Evolutionary conservation across 495 filamentous ascomycete species (phyloP).

Genomic region (Rhizodiscina lignyota): DNA sequence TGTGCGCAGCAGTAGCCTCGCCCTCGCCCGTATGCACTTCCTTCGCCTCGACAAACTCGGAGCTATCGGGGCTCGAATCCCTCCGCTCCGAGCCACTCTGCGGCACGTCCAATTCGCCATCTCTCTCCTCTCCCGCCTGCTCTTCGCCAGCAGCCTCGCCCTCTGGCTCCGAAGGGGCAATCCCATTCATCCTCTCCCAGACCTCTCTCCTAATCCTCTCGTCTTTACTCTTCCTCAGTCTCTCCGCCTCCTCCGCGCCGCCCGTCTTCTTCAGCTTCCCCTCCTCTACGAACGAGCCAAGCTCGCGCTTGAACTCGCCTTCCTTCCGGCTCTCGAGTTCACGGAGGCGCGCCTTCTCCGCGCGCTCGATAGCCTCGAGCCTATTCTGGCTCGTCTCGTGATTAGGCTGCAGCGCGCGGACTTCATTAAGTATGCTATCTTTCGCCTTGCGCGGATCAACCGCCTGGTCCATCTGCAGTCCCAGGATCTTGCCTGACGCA

Average conservation of each 20-base stretch:
- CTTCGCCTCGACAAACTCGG: constrained; percentile 8
- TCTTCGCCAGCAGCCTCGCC: no score
- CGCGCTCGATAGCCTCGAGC: constrained; percentile 87
- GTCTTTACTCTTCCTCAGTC: constrained; percentile 69
- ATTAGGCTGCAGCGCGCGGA: constrained; percentile 85
- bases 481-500: constrained; percentile 27
- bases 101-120: background rate
- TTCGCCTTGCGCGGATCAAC: constrained; percentile 69
- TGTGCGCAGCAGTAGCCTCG: no score
- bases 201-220: constrained; percentile 74
- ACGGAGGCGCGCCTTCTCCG: constrained; percentile 73
- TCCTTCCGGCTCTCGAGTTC: constrained; percentile 65
- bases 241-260: constrained; percentile 84
- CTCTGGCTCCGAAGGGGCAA: no score
- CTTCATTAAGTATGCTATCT: constrained; percentile 81
- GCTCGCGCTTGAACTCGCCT: constrained; percentile 76
- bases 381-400: constrained; percentile 68
- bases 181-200: constrained; percentile 50
- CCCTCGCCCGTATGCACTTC: constrained; percentile 9
- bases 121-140: constrained; percentile 1
- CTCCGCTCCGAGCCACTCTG: background rate
- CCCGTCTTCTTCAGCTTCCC: constrained; percentile 89
- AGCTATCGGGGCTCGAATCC: constrained; percentile 3
- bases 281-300: constrained; percentile 77
- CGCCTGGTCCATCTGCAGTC: constrained; percentile 41